Conservation (phyloP, 2,329 filamentous ascomycete species). For the Trichoderma oligosporum region DNA sequence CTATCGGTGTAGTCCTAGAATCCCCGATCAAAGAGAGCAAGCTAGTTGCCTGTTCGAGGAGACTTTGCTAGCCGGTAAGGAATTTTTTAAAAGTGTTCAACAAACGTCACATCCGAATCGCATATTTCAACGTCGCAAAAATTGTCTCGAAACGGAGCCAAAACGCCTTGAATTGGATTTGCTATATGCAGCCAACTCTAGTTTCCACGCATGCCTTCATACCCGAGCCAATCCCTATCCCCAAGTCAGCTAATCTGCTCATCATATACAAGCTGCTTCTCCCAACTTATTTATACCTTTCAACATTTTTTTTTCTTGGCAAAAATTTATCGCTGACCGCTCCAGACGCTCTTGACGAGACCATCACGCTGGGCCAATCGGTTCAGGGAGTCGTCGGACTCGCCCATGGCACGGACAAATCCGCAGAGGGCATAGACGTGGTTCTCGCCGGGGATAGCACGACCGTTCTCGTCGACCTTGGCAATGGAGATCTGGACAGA, state of each 20-base stretch:
- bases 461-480: slow-evolving; percentile 99
- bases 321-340: slow-evolving; percentile 58
- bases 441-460: slow-evolving; percentile 89
- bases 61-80: slow-evolving; percentile 52
- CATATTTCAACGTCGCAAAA: slow-evolving; percentile 26
- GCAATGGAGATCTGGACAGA: slow-evolving; percentile 95
- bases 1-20: slow-evolving; percentile 56
- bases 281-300: slow-evolving; percentile 22
- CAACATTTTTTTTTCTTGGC: slow-evolving; percentile 7
- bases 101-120: slow-evolving; percentile 29
- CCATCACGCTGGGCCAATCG: slow-evolving; percentile 92
- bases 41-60: slow-evolving; percentile 44
- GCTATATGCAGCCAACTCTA: slow-evolving; percentile 45
- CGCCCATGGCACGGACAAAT: slow-evolving; percentile 96
- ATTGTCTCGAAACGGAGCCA: slow-evolving; percentile 43
- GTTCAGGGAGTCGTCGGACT: slow-evolving; percentile 96
- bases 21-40: slow-evolving; percentile 45
- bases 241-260: slow-evolving; percentile 14
- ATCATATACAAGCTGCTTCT: not conserved
- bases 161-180: slow-evolving; percentile 47
- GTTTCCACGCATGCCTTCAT: slow-evolving; percentile 39
- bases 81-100: slow-evolving; percentile 24
- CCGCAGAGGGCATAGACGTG: slow-evolving; percentile 96
- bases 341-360: slow-evolving; percentile 96
- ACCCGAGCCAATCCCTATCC: slow-evolving; percentile 34